Base-by-base conservation (phyloP, 2,329 filamentous ascomycete species). In the Alternaria angustiovoidea region DNA sequence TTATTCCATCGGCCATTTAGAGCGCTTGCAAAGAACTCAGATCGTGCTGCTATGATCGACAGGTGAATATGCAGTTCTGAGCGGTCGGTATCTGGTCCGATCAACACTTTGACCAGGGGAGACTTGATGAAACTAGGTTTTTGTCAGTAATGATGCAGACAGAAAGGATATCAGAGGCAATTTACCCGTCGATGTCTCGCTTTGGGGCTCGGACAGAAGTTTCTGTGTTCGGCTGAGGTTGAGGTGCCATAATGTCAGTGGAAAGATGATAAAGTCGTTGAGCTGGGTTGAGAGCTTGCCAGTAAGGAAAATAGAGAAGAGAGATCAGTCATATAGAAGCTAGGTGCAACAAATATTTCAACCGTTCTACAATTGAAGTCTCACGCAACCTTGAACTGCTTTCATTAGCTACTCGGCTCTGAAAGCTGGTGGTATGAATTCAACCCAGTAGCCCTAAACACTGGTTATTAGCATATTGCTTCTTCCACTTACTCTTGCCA, bases 401-500 rank as follows among this genome's bases (percentile, higher is more conserved):
- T 26, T 36, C 32, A 24, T 16, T 43, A 24, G 9, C 11, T 43
- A 38, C 20, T 54, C 51, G 22, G 12, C 14, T 11, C 47, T 54
- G n/a, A 74, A 54, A 20, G 66, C 62, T 36, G 71, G 68, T 11
- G 73, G 73, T 46, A 75, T 68, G 38, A 75, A 39, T 53, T 74
- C 73, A 16, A 75, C 66, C 69, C 70, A 73, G 59, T 75, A 75
- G 0, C 73, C 71, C 69, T 75, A 55, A n/a, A 9, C 39, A 51
- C 22, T 11, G 28, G 9, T 30, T 30, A 2, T 69, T 51, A 68
- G 67, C 39, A 38, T 34, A 16, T 16, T 30, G n/a, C 11, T 5
- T 22, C 20, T 7, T 20, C 14, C 7, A 28, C 42, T 16, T 12
- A 7, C 5, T 14, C 12, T 1, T 7, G n/a, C 4, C 42, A 18